Evolutionary conservation across 176 grass and related monocot species (phyloP).

Genomic region (Aegilops longissima): DNA sequence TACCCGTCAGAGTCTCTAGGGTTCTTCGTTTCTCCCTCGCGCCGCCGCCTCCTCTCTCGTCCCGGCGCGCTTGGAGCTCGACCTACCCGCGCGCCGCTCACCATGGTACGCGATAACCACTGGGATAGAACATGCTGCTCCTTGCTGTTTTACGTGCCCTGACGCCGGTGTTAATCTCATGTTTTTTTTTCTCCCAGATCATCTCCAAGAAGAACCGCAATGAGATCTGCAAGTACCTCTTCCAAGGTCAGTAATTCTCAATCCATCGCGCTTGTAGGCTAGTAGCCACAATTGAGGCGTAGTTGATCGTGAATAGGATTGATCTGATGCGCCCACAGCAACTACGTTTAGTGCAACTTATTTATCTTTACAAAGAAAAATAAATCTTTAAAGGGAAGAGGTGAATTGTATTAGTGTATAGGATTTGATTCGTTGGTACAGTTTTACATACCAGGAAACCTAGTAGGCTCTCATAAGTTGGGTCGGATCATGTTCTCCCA

Average conservation of each 20-base stretch:
- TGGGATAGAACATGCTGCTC: neutral
- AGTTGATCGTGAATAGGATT: neutral
- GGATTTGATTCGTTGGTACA: neutral
- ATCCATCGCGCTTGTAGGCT: neutral
- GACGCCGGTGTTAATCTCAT: neutral
- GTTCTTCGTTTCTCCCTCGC: slow-evolving; percentile 36
- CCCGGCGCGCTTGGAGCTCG: slow-evolving; percentile 26
- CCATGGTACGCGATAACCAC: slow-evolving; percentile 46
- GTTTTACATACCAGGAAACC: neutral
- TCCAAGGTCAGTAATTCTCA: slow-evolving; percentile 50
- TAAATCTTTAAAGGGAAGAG: too few species aligned
- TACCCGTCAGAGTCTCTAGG: slow-evolving; percentile 29
- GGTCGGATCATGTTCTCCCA: neutral
- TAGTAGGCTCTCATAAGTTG: neutral
- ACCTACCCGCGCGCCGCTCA: neutral
- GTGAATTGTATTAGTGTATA: too few species aligned
- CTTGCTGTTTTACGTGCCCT: neutral
- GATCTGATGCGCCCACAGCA: neutral
- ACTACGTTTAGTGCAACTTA: neutral
- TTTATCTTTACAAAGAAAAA: too few species aligned
- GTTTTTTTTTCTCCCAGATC: slow-evolving; percentile 49
- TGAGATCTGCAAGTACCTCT: slow-evolving; percentile 99
- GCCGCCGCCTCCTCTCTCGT: slow-evolving; percentile 20
- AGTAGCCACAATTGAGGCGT: neutral
- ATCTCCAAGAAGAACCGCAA: slow-evolving; percentile 98